Percentiles rank a stretch among this genome's conserved stretches.
These are phyloP conservation scores for Paecilomyces sp. DNA, from an alignment of 2,329 filamentous ascomycete species.

Conservation along the genomic window DNA sequence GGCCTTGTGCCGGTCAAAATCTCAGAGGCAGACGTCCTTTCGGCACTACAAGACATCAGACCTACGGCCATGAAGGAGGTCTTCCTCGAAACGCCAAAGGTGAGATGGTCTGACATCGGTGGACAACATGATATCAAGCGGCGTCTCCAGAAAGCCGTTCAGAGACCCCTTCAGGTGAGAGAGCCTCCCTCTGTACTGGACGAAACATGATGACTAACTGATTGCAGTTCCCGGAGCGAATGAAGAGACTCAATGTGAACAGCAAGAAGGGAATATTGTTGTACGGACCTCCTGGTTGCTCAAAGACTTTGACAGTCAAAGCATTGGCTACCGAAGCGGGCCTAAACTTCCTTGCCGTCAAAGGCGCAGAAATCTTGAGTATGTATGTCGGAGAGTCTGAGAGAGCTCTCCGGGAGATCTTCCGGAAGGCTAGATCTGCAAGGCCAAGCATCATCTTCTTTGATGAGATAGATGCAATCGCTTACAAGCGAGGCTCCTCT, in stretches of 20 bases:
- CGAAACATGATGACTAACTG: not conserved
- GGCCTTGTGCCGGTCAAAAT: constrained; percentile 20
- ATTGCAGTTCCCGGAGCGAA: constrained; percentile 41
- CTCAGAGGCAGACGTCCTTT: constrained; percentile 26
- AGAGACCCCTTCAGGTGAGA: constrained; percentile 50
- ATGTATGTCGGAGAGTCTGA: constrained; percentile 98
- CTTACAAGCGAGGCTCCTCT: constrained; percentile 47
- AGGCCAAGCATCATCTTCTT: constrained; percentile 93
- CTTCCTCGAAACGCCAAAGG: constrained; percentile 77
- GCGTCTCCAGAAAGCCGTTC: constrained; percentile 50
- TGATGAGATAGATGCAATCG: constrained; percentile 90
- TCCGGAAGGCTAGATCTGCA: constrained; percentile 76
- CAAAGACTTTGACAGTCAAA: constrained; percentile 87
- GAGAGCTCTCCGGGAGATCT: constrained; percentile 74
- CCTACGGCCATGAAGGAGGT: constrained; percentile 86
- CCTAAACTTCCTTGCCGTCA: constrained; percentile 90
- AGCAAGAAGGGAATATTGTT: constrained; percentile 77
- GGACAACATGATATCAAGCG: constrained; percentile 76
- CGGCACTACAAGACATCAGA: constrained; percentile 60
- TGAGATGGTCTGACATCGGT: constrained; percentile 81
- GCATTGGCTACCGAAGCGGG: constrained; percentile 85
- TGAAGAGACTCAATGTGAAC: constrained; percentile 45
- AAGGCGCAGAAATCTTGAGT: constrained; percentile 85
- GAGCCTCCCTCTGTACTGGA: not conserved
- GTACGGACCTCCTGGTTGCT: constrained; percentile 89